Base-by-base conservation (phyloP, 352 stramenopile genomes). In the Pythium graminicola region DNA sequence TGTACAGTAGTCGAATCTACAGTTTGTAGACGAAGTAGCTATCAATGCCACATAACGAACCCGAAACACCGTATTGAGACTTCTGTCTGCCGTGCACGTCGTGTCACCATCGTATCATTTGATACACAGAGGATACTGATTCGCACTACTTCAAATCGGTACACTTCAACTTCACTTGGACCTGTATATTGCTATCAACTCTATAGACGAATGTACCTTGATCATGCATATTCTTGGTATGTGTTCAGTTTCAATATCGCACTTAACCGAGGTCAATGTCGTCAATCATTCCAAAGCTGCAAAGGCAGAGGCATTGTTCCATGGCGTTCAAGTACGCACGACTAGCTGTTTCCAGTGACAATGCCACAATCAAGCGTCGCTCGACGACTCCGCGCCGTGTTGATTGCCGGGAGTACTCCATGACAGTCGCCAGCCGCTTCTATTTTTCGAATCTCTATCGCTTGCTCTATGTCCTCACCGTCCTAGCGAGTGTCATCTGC, bases 401-500 rank as follows among this genome's bases (percentile, higher is more conserved):
- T 33, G 59, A 74, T 36, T 92, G 76, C 44, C 68, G 62, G 35
- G 81, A 92, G 62, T 84, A 89, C 55, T 42, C 72, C 19, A 73
- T 87, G 68, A 85, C 81, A 13, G 66, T 92, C 28, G 74, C 76
- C 19, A 89, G 78, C 42, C 78, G 73, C n/a, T 65, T 92, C 19
- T 92, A 92, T 67, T 92, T 92, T 60, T 92, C 81, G 27, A 71
- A 68, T 49, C 70, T 85, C 56, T 89, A 89, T 51, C 69, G 79
- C 2, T 45, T 83, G 26, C 65, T 90, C 38, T 92, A 89, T 67
- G 83, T 89, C 62, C 73, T 89, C 69, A 92, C 84, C 50, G 73
- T 92, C 44, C 52, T 72, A 17, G 76, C 79, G 14, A 92, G 81
- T 48, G 53, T 83, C 16, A 54, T 85, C 28, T 92, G 81, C 52